phyloP scores from a whole-genome alignment of 2,329 filamentous ascomycete genomes.

The Fusarium nematophilum region DNA sequence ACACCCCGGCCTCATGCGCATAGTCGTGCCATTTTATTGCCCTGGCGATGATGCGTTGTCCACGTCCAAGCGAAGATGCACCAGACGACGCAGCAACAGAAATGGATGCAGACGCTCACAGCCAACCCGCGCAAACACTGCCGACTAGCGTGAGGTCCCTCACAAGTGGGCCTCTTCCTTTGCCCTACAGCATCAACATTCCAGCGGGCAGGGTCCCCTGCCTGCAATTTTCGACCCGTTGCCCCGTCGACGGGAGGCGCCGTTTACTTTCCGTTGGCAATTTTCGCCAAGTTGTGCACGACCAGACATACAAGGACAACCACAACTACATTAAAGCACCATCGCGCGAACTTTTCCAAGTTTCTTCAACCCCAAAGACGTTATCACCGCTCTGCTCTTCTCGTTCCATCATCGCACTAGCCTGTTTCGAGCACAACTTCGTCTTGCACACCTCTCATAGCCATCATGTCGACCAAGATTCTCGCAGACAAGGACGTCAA shows the following conservation, averaged over 20 bases:
- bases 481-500: slow-evolving; percentile 77
- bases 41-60: slow-evolving; percentile 41
- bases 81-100: background rate
- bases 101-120: too few species aligned
- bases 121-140: slow-evolving; percentile 7
- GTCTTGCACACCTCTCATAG: background rate
- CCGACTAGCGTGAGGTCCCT: slow-evolving; percentile 29
- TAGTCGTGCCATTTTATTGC: slow-evolving; percentile 37
- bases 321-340: slow-evolving; percentile 29
- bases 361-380: slow-evolving; percentile 19
- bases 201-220: slow-evolving; percentile 19
- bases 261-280: slow-evolving; percentile 40
- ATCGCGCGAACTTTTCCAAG: slow-evolving; percentile 16
- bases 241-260: slow-evolving; percentile 37
- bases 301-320: slow-evolving; percentile 20
- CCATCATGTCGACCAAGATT: slow-evolving; percentile 67
- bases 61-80: background rate
- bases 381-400: slow-evolving; percentile 4
- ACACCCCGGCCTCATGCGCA: background rate
- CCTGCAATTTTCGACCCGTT: slow-evolving; percentile 37
- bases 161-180: slow-evolving; percentile 18
- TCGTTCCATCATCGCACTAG: slow-evolving; percentile 7
- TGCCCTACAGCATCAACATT: slow-evolving; percentile 13
- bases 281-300: slow-evolving; percentile 30
- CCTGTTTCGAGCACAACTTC: background rate